Evolutionary conservation across 192 early-diverging fungal genomes (phyloP), one percentile per base, ranked within the genome.

Genomic region (Coemansia sp.): DNA sequence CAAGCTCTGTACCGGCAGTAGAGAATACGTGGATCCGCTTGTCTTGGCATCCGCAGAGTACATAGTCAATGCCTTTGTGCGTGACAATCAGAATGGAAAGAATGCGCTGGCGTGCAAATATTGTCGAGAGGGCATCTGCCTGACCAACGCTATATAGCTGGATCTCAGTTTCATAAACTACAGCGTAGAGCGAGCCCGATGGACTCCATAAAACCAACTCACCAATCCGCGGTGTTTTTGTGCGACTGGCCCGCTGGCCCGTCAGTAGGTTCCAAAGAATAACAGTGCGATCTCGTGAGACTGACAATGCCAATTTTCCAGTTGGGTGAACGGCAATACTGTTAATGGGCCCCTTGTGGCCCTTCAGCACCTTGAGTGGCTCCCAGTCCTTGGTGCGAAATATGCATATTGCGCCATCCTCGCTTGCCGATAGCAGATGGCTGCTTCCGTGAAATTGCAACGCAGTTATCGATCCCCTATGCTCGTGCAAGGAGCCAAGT

Each of bases 341-440:
- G 73, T 87, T 88, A 18, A 99, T 83, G 22, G 68, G 21, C 44
- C 82, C 81, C 82, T 82, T 85, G 74, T 94, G 90, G 23, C 90
- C 90, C 58, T 88, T 90, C 52, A 98, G 83, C 38, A 85, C 89
- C 73, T 92, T 94, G 62, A 99, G 85, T 54, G 86, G 87, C 71
- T 97, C 95, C 98, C 98, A 99, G 78, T 98, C 98, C 68, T 91
- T 93, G 44, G 93, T 88, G 66, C 98, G 80, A 78, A 93, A 94
- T 31, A 99, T 88, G 52, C 89, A 87, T 28, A 99, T 86, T 9
- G 81, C 83, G 27, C 93, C 92, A 74, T 97, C 96, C 54, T 96
- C 95, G 54, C 90, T 91, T 44, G 89, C 89, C 26, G 92, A 89
- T 3, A 99, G 73, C 84, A 99, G 81, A 62, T 98, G 93, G 0